Conservation (phyloP, 1,139 yeast genomes). For the Pichia terricola region DNA sequence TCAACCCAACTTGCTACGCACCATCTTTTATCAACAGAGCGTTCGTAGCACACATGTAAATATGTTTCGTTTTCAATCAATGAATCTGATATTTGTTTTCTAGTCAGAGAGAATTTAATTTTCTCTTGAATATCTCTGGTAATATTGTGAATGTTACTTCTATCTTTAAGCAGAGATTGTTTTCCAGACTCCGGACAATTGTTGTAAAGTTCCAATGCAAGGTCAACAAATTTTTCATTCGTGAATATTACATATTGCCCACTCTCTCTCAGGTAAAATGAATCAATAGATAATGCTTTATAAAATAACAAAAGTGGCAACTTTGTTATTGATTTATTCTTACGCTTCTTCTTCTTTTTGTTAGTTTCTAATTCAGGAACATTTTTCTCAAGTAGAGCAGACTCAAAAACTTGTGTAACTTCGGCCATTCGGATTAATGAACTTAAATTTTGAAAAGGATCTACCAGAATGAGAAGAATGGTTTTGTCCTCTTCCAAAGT, state of each 20-base stretch:
- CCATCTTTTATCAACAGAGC: slow-evolving; percentile 79
- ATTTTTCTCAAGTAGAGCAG: slow-evolving; percentile 23
- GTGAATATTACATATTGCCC: slow-evolving; percentile 39
- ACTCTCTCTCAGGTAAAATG: slow-evolving; percentile 36
- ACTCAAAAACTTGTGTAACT: slow-evolving; percentile 40
- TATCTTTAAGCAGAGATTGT: slow-evolving; percentile 15
- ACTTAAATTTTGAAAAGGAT: slow-evolving; percentile 35
- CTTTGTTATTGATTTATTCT: slow-evolving; percentile 4
- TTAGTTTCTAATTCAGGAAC: slow-evolving; percentile 20
- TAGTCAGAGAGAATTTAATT: slow-evolving; percentile 44
- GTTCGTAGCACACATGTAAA: slow-evolving; percentile 76
- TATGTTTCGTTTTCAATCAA: slow-evolving; percentile 58
- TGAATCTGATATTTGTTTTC: slow-evolving; percentile 25
- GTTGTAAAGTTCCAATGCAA: slow-evolving; percentile 61
- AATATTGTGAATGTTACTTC: slow-evolving; percentile 32
- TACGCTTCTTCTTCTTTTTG: slow-evolving; percentile 18
- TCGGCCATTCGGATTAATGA: slow-evolving; percentile 41
- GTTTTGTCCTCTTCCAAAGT: slow-evolving; percentile 31
- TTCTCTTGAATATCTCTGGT: slow-evolving; percentile 38
- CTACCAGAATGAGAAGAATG: slow-evolving; percentile 37
- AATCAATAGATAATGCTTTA: slow-evolving; percentile 48
- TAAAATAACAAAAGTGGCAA: slow-evolving; percentile 30
- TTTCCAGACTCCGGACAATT: slow-evolving; percentile 17
- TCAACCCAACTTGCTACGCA: slow-evolving; percentile 85
- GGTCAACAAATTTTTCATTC: slow-evolving; percentile 35